Evolutionary conservation across 768 basidiomycete species (phyloP).

Genomic region (Mycena rebaudengoi): DNA sequence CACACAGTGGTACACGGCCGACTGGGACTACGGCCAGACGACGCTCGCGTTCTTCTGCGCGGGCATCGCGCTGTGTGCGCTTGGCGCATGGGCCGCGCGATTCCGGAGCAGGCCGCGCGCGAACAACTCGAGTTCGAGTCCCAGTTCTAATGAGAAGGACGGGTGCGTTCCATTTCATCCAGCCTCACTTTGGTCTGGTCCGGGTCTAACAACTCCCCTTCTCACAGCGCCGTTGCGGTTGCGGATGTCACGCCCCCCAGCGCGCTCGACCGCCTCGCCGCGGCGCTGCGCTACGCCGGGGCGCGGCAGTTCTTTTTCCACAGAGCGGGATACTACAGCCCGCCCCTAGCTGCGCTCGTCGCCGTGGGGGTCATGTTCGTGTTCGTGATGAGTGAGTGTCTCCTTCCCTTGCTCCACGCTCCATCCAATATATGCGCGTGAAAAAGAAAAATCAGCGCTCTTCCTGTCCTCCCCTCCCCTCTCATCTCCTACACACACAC

Average conservation of each 20-base stretch:
- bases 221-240: too few relatives aligned
- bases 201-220: too few relatives aligned
- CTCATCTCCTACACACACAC: too few relatives aligned
- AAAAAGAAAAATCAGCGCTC: too few relatives aligned
- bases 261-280: conserved; percentile 27
- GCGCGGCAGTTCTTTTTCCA: conserved; percentile 35
- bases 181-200: too few relatives aligned
- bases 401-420: too few relatives aligned
- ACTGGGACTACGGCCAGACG: conserved; percentile 41
- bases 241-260: neutral
- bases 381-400: conserved; percentile 32
- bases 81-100: conserved; percentile 17
- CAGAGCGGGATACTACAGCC: conserved; percentile 36
- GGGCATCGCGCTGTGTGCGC: conserved; percentile 25
- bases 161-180: too few relatives aligned
- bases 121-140: too few relatives aligned
- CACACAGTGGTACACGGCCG: conserved; percentile 22
- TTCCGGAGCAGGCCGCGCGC: conserved; percentile 22
- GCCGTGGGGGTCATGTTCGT: conserved; percentile 32
- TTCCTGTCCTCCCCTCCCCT: too few relatives aligned
- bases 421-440: too few relatives aligned
- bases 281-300: conserved; percentile 26
- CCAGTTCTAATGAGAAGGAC: too few relatives aligned
- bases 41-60: conserved; percentile 41
- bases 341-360: conserved; percentile 36